Evolutionary conservation across 805 yeast genomes (phyloP), one percentile per base, ranked within the genome.

Genomic region (Suhomyces canberraensis): DNA sequence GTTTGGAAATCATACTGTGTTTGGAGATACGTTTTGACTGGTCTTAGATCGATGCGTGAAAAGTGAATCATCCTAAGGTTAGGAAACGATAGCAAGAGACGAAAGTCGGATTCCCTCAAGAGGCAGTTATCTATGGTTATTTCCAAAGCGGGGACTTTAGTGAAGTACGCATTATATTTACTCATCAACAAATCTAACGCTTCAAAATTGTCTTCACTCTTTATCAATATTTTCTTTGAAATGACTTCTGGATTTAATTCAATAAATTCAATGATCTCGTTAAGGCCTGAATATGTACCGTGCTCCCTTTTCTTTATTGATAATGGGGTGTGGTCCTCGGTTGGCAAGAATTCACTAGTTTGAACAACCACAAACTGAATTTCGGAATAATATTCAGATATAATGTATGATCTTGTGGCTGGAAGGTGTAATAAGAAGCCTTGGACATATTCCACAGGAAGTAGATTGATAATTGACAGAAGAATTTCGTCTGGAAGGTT

Each of bases 281-380:
- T 59, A 36, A 33, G 60, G n/a, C 56, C 52, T 19, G 39, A 41
- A 16, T 65, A 48, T 15, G 40, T 36, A 16, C 40, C 22, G 9
- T 35, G 36, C 26, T 25, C 32, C 16, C 42, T 33, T n/a, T 39
- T 41, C 9, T 18, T 25, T 6, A 26, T 31, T 18, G 36, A 37
- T 11, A 39, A 14, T 3, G 40, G n/a, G 6, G 39, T 30, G 16
- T 27, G 34, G 25, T 41, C n/a, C n/a, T n/a, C n/a, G n/a, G n/a
- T n/a, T n/a, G n/a, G n/a, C n/a, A n/a, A 44, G 2, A 58, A 61
- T 9, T 60, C 36, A 13, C 46, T 47, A 1, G 60, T 48, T 3
- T 69, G 69, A 8, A 61, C 45, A 8, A 65, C 43, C 2, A 61
- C 45, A 18, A 64, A 56, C 36, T 64, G 69, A 6, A 65, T 17